Evolutionary conservation across 495 filamentous ascomycete genomes (phyloP).

Genomic region (Aspergillus haitiensis): DNA sequence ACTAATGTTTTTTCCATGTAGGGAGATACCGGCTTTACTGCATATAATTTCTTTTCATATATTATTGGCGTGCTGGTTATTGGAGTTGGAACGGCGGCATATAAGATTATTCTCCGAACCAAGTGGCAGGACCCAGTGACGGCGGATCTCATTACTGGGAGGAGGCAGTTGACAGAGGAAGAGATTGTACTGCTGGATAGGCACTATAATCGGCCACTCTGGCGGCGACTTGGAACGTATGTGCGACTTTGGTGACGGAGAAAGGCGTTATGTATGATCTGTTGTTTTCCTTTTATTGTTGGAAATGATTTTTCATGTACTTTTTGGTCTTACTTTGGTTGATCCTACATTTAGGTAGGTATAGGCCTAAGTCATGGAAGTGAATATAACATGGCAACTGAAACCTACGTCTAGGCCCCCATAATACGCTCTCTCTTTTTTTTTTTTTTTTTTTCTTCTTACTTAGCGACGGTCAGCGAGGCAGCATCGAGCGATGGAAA

Average conservation of each 20-base stretch:
- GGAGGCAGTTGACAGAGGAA: conserved; percentile 16
- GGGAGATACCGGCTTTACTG: conserved; percentile 11
- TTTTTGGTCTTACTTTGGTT: too few relatives aligned
- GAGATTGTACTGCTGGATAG: conserved; percentile 28
- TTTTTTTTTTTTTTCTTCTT: too few relatives aligned
- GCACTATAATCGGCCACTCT: conserved; percentile 26
- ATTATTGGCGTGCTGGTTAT: conserved; percentile 16
- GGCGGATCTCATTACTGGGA: conserved; percentile 29
- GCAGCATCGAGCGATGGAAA: too few relatives aligned
- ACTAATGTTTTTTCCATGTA: neutral
- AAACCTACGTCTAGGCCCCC: too few relatives aligned
- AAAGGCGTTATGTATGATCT: neutral
- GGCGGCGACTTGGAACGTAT: conserved; percentile 27
- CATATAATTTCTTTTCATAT: conserved; percentile 23
- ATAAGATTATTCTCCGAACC: conserved; percentile 28
- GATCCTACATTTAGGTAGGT: too few relatives aligned
- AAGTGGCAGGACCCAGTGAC: conserved; percentile 26
- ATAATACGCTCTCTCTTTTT: too few relatives aligned
- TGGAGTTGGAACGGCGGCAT: conserved; percentile 5
- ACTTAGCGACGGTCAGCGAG: too few relatives aligned
- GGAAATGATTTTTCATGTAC: too few relatives aligned
- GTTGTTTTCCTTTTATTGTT: neutral
- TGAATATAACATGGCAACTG: too few relatives aligned
- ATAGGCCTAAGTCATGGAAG: too few relatives aligned
- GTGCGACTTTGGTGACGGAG: conserved; percentile 26